Evolutionary conservation across 75 land plant species (phyloP), one percentile per base, ranked within the genome.

Genomic region (Selaginella moellendorffii): DNA sequence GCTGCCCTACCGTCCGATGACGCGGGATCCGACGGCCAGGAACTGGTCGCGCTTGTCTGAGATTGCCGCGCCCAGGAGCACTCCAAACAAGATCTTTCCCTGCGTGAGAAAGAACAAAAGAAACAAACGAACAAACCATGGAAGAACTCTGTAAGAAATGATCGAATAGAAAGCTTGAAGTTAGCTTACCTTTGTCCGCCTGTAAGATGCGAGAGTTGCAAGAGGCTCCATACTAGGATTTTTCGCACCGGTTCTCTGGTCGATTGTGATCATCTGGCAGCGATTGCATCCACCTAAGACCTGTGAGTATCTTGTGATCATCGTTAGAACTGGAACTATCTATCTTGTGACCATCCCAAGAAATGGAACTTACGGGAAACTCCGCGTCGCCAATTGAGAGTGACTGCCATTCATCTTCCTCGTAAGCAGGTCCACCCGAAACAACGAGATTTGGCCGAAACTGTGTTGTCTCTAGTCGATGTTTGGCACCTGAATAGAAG

Each of bases 271-370:
- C 98, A 85, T 85, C 72, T 83, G 81, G 67, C 98, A 93, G 14
- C 97, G 80, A 68, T 84, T 91, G 78, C 97, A 91, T 67, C 97
- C 97, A 30, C 97, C 98, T 18, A 88, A 63, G 8, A 85, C 81
- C 97, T 90, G 74, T 51, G 31, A 52, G n/a, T 69, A 10, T 14
- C 53, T 58, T 31, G 24, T 23, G 18, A 67, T 27, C 70, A 61
- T n/a, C 2, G 30, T 27, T 8, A 23, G 63, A 54, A 17, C 53
- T 9, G 62, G 2, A 26, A 23, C 26, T 42, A 66, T 29, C 10
- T 66, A 54, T 17, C 18, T 18, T 21, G 26, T 24, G 24, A 23
- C 20, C 64, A 0, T 24, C 19, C 18, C 18, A 12, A n/a, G 1
- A 68, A 19, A 24, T 18, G 28, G 29, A 18, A 28, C 83, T 68